Base-by-base conservation (phyloP, 768 basidiomycete species). In the Collybia sp. region DNA sequence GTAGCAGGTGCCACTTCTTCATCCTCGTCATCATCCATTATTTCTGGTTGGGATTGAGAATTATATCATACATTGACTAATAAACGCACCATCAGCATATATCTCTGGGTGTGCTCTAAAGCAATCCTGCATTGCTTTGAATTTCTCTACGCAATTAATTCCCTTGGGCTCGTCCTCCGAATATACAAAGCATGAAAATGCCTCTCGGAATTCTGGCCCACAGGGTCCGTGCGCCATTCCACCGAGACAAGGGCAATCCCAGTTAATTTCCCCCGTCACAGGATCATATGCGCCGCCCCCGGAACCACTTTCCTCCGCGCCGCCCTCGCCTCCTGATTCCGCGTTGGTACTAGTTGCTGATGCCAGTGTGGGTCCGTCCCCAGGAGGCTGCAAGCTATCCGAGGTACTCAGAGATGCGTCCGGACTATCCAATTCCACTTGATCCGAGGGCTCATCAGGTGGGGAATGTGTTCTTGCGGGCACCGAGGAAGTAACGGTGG, bases 181-280 rank as follows among this genome's bases (percentile, higher is more conserved):
- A 65, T 79, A 84, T 6, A 99, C 83, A 56, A 99, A 99, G 69
- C 96, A 99, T 31, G 92, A 91, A 68, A 99, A 99, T 1, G 96
- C 95, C 51, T 85, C 89, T 51, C 85, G 83, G 73, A 99, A 99
- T 54, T 97, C 77, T 50, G 77, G 75, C 8, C 96, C 96, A 58
- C 96, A 99, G 9, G 93, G 93, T 5, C 96, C 95, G 59, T 98
- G 76, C 9, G 95, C 95, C 96, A 99, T 97, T 42, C 96, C 96
- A 30, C 96, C 96, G 6, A 99, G 81, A 64, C 96, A 98, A 1
- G 96, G 93, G 64, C 96, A 99, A 61, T 97, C 96, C 96, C 96
- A 99, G 70, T 99, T 99, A 58, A 99, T 98, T 76, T 97, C 93
- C 37, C 96, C 96, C 1, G 96, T 99, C 51, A 82, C 93, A 15